Conservation (phyloP, 1,284 basidiomycete species). For the Moesziomyces sp. region DNA sequence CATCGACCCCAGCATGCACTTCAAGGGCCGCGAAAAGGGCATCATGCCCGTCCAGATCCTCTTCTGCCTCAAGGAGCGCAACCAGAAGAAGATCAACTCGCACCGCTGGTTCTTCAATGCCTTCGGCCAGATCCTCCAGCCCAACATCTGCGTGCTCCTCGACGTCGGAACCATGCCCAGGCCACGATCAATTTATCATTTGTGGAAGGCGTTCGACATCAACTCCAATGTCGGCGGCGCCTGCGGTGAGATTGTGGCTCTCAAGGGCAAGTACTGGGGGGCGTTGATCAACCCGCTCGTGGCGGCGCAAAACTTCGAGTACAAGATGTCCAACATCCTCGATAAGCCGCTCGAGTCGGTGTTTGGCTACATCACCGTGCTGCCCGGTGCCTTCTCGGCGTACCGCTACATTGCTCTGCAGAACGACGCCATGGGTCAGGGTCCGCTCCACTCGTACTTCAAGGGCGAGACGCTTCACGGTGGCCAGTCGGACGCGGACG, state of each 20-base stretch:
- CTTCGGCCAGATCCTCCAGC: conserved; percentile 69
- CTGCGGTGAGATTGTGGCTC: conserved; percentile 93
- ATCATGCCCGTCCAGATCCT: conserved; percentile 86
- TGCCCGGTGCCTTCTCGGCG: conserved; percentile 93
- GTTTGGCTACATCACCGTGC: conserved; percentile 91
- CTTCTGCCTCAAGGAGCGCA: conserved; percentile 73
- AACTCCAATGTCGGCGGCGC: conserved; percentile 95
- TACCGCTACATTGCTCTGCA: conserved; percentile 83
- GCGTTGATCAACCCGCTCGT: conserved; percentile 77
- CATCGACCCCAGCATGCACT: conserved; percentile 81
- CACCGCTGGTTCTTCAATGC: conserved; percentile 74
- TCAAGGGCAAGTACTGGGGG: conserved; percentile 79
- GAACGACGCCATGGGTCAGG: conserved; percentile 83
- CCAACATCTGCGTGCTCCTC: conserved; percentile 91
- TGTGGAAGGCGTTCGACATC: conserved; percentile 97
- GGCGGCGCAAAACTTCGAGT: conserved; percentile 70
- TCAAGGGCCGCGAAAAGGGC: conserved; percentile 82
- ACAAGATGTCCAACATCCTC: conserved; percentile 65
- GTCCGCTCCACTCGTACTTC: conserved; percentile 93
- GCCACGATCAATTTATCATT: conserved; percentile 78
- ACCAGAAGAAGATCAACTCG: conserved; percentile 78
- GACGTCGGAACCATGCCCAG: conserved; percentile 91
- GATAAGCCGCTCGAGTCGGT: conserved; percentile 74
- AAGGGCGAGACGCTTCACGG: conserved; percentile 79
- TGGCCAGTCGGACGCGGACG: conserved; percentile 59